Evolutionary conservation across 129 eudicot species (phyloP).

Genomic region (Cynara cardunculus): DNA sequence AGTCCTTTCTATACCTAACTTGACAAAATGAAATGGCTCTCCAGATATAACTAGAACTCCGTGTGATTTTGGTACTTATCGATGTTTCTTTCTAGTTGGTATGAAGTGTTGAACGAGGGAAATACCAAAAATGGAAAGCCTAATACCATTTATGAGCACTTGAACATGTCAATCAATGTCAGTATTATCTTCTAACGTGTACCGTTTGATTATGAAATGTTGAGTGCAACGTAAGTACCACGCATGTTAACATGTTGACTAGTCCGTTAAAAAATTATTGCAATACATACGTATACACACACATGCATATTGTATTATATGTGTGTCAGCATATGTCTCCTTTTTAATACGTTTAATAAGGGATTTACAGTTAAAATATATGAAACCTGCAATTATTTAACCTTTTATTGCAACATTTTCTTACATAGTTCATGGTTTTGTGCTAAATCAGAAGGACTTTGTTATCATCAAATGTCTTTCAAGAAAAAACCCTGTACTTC

Average conservation of each 20-base stretch:
- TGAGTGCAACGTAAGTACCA: slow-evolving; percentile 1
- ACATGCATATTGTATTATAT: neutral
- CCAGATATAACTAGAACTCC: slow-evolving; percentile 23
- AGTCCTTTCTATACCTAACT: slow-evolving; percentile 37
- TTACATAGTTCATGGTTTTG: neutral
- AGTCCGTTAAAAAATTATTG: neutral
- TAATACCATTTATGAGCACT: neutral
- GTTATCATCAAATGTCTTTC: slow-evolving; percentile 5
- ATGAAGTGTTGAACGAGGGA: slow-evolving; percentile 30
- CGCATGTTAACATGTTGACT: neutral
- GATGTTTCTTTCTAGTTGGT: slow-evolving; percentile 17
- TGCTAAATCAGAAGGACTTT: neutral
- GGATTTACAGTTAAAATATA: neutral
- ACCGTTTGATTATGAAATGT: neutral
- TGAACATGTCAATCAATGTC: slow-evolving; percentile 4
- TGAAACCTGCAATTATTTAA: neutral
- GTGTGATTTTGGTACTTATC: slow-evolving; percentile 21
- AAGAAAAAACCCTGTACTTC: neutral
- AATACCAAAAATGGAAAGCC: neutral
- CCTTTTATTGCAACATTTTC: neutral
- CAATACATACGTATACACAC: neutral
- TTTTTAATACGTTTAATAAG: neutral
- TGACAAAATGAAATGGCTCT: slow-evolving; percentile 21
- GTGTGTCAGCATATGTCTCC: neutral
- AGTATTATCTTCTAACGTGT: slow-evolving; percentile 2